Base-by-base conservation (phyloP, 192 early-diverging fungal genomes). In the Dimargaris xerosporica region DNA sequence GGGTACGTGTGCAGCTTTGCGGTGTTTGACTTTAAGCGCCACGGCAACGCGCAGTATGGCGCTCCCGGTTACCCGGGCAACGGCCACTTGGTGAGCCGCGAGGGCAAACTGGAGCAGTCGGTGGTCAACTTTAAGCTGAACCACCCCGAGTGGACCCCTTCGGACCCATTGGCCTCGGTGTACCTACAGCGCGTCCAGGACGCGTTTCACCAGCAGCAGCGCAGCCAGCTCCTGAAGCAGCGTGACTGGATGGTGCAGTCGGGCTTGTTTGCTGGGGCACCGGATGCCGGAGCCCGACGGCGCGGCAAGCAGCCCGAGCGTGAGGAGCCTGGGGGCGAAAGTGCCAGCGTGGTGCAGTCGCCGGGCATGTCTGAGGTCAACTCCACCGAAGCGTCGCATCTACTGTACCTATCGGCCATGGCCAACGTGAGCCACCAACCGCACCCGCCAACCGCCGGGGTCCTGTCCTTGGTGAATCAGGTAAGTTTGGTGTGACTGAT, bases 1-100 rank as follows among this genome's bases (percentile, higher is more conserved):
- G 96, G 95, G 5, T 89, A 93, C 68, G 91, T 99, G 10, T 99
- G 95, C 73, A 92, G 89, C 60, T 97, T 96, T 82, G 93, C 95
- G 5, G 80, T 87, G 17, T 97, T 96, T 76, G 93, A 99, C 67
- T 91, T 99, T 74, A 82, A 81, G 64, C 72, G 81, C 41, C 85
- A 94, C 64, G 96, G 96, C 12, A 93, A 97, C 63, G 80, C 81
- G 10, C 82, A 85, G 70, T 93, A 91, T 65, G 88, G 91, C 0
- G 91, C 87, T 1, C 88, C 86, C 1, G 74, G 75, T 19, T 67
- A 70, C 21, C 72, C 75, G 6, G 71, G 72, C 23, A 73, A 81
- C 46, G 83, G 84, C 15, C 75, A 84, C 25, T 74, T 82, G 62
- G 63, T 84, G 0, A 89, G 86, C 1, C 88, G 93, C 60, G 80